phyloP scores from a whole-genome alignment of 176 grass and related monocot species.

The Tillandsia leiboldiana region DNA sequence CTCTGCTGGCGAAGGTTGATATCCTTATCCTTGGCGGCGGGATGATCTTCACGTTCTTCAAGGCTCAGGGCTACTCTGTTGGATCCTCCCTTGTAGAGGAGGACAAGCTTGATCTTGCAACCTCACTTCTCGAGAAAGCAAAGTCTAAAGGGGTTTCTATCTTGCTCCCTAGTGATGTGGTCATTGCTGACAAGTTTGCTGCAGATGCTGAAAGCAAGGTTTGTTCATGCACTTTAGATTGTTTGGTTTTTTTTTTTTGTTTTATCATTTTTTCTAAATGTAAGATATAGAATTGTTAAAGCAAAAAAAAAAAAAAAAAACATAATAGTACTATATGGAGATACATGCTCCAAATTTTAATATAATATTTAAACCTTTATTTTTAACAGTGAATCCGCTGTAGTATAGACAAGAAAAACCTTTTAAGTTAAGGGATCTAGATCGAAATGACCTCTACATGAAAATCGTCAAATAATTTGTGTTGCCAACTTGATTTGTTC shows the following conservation, averaged over 20 bases:
- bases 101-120: slow-evolving; percentile 93
- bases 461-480: too few species aligned
- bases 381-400: too few species aligned
- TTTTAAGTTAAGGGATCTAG: too few species aligned
- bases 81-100: slow-evolving; percentile 95
- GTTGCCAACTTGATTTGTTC: too few species aligned
- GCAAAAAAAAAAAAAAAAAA: too few species aligned
- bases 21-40: slow-evolving; percentile 92
- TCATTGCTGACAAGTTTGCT: slow-evolving; percentile 89
- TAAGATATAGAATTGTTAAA: too few species aligned
- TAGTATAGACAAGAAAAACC: too few species aligned
- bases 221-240: slow-evolving; percentile 8
- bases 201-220: slow-evolving; percentile 94
- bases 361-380: too few species aligned
- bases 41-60: slow-evolving; percentile 97
- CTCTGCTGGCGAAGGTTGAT: slow-evolving; percentile 72
- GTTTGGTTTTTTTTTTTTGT: neutral
- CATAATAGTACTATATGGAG: too few species aligned
- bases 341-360: too few species aligned
- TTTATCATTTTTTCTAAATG: neutral
- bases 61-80: slow-evolving; percentile 69
- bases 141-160: slow-evolving; percentile 75
- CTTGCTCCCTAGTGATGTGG: slow-evolving; percentile 70
- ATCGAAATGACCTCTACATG: too few species aligned
- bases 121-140: slow-evolving; percentile 60